Percentiles rank a stretch among this genome's conserved stretches.
phyloP scores from a whole-genome alignment of 2,329 filamentous ascomycete genomes.

The Bipolaris bicolor region DNA sequence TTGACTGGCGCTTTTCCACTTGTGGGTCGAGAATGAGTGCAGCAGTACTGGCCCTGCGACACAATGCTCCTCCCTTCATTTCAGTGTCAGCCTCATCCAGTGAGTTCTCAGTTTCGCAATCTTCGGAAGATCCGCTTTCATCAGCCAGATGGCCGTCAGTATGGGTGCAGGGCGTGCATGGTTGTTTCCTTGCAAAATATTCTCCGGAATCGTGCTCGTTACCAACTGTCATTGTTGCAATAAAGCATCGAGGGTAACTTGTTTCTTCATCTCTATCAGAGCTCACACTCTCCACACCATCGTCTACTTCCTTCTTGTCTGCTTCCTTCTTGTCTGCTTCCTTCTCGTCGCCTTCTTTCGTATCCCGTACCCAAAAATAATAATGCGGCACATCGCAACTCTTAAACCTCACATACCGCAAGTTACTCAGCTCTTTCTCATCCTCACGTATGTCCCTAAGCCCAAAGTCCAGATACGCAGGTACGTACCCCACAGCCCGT shows the following conservation, averaged over 20 bases:
- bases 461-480: slow-evolving; percentile 33
- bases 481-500: slow-evolving; percentile 31
- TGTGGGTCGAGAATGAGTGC: no score
- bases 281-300: no score
- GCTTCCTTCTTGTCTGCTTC: not conserved
- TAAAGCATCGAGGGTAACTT: no score
- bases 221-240: no score
- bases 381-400: slow-evolving; percentile 42
- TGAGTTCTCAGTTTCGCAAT: not conserved
- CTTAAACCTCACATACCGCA: slow-evolving; percentile 39
- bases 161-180: no score
- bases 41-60: not conserved
- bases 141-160: not conserved
- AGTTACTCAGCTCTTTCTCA: slow-evolving; percentile 18
- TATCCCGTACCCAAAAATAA: slow-evolving; percentile 38
- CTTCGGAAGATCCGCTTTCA: not conserved
- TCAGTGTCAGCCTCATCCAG: not conserved
- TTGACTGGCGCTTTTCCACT: no score
- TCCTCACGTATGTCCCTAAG: not conserved
- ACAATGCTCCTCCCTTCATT: not conserved
- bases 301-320: not conserved
- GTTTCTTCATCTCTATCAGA: no score
- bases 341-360: not conserved
- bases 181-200: not conserved
- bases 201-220: no score